Evolutionary conservation across 1,284 basidiomycete genomes (phyloP), one percentile per base, ranked within the genome.

Genomic region (Microbotryum lychnidis-dioicae): DNA sequence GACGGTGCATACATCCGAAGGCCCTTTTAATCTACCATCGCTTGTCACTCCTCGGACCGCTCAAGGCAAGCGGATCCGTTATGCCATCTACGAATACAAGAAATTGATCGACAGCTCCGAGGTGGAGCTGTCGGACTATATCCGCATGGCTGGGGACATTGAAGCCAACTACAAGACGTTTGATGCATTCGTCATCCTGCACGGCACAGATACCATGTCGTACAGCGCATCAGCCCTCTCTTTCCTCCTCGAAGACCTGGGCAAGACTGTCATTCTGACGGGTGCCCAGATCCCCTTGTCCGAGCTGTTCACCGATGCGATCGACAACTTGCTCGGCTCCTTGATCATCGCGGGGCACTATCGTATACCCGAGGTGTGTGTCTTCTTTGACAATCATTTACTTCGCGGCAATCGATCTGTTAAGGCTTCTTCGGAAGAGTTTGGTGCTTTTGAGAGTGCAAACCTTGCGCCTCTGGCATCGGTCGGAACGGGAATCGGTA

Each of bases 381-480:
- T 94, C 18, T 93, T 87, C 76, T 96, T 96, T 77, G 90, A 93
- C 70, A 87, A 91, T 67, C 86, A 83, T 0, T 80, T 94, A 2
- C 91, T 84, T 73, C 81, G 91, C 55, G 91, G 91, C 12, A 96
- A 92, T 72, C 80, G 91, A 59, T 71, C 76, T 21, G 71, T 87
- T 20, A 96, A 96, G 72, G 79, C 82, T 62, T 91, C 89, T 1
- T 90, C 89, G 27, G 87, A 87, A 69, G 89, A 91, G 68, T 79
- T 94, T 23, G 84, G 85, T 69, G 91, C 92, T 0, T 96, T 94
- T 75, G 79, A 82, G 59, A 89, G 87, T 71, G 89, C 89, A 7
- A 91, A 93, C 72, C 88, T 92, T 71, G 78, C 85, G 6, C 85
- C 91, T 2, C 77, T 96, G 1, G 90, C 91, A 1, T 85, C 89